Evolutionary conservation across 148 eudicot species (phyloP).

Genomic region (Rhododendron griersonianum): DNA sequence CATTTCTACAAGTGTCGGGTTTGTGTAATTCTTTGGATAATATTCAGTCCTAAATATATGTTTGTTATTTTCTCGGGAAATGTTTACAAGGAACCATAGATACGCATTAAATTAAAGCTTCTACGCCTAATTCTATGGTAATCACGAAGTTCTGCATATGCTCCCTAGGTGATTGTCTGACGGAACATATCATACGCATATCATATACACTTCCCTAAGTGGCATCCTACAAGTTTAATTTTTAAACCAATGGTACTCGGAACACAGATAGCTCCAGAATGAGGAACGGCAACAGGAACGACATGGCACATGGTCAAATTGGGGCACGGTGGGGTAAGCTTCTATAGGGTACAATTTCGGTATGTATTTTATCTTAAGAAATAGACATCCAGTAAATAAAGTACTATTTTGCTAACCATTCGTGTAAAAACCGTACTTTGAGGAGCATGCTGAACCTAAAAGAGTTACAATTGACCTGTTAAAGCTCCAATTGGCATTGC

Average conservation of each 20-base stretch:
- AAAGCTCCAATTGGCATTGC: background rate
- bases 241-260: background rate
- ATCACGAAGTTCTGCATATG: background rate
- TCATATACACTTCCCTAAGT: background rate
- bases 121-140: background rate
- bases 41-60: background rate
- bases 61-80: background rate
- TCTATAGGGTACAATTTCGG: background rate
- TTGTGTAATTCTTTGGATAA: background rate
- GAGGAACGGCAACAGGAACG: background rate
- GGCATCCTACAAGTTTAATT: background rate
- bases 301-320: background rate
- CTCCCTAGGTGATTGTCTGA: background rate
- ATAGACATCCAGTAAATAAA: background rate
- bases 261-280: background rate
- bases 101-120: background rate
- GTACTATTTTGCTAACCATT: background rate
- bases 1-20: background rate
- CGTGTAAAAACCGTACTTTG: background rate
- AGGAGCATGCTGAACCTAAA: background rate
- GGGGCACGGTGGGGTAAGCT: background rate
- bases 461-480: background rate
- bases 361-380: background rate
- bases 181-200: background rate
- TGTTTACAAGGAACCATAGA: background rate